Percentiles rank a stretch among this genome's conserved stretches.
Conservation (phyloP, 306 rosid species). For the Astragalus glycyphyllos region DNA sequence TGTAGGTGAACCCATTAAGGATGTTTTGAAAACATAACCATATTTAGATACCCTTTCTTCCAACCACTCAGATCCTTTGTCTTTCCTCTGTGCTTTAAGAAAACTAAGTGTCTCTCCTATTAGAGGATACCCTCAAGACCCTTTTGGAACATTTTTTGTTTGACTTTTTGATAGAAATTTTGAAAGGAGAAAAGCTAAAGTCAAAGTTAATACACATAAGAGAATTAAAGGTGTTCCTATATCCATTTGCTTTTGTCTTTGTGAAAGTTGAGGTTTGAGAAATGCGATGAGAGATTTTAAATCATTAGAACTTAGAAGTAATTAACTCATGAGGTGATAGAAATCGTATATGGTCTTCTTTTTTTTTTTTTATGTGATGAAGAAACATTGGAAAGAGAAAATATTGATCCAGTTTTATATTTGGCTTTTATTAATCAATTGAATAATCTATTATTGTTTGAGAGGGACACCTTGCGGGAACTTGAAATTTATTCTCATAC, state of each 20-base stretch:
- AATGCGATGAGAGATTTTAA: slow-evolving; percentile 8
- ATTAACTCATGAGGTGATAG: background rate
- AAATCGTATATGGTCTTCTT: background rate
- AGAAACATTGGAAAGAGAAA: slow-evolving; percentile 29
- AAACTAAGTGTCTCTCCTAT: slow-evolving; percentile 61
- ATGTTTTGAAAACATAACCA: slow-evolving; percentile 58
- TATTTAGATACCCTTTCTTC: slow-evolving; percentile 53
- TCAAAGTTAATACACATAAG: slow-evolving; percentile 46
- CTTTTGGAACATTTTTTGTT: slow-evolving; percentile 56
- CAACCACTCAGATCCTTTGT: slow-evolving; percentile 55
- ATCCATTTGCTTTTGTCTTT: slow-evolving; percentile 24
- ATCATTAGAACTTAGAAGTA: background rate
- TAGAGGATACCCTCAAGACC: slow-evolving; percentile 60
- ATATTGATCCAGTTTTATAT: background rate
- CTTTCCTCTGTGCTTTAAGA: slow-evolving; percentile 47
- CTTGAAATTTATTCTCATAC: background rate
- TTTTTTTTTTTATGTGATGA: slow-evolving; percentile 14
- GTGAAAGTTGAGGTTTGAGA: slow-evolving; percentile 5
- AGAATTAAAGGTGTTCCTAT: slow-evolving; percentile 37
- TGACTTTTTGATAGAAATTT: slow-evolving; percentile 45
- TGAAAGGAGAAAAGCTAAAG: slow-evolving; percentile 42
- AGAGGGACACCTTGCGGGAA: background rate
- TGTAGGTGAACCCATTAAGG: slow-evolving; percentile 60
- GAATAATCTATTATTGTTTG: slow-evolving; percentile 1
- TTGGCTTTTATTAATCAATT: background rate